Conservation (phyloP, 345 rosid genomes). For the Angophora floribunda region DNA sequence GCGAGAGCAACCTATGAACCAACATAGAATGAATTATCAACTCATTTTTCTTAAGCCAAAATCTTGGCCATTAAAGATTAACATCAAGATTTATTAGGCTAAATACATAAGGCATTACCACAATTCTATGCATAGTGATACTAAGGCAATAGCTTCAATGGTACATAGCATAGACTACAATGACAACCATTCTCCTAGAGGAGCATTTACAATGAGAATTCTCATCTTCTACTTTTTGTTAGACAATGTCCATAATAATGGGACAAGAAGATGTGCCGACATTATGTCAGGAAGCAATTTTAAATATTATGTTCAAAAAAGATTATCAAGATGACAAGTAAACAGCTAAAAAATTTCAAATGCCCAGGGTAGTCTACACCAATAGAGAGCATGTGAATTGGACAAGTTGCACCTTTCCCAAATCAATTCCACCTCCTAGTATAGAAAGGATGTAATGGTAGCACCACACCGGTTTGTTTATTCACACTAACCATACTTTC, state of each 20-base stretch:
- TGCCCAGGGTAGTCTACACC: neutral
- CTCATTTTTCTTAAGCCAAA: neutral
- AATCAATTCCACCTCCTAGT: neutral
- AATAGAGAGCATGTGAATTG: neutral
- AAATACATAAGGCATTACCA: neutral
- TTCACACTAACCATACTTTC: neutral
- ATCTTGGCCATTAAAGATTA: neutral
- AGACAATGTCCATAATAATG: neutral
- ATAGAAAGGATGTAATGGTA: neutral
- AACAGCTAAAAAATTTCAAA: neutral
- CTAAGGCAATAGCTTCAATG: neutral
- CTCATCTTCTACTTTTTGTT: neutral
- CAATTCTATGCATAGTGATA: neutral
- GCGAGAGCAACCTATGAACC: conserved; percentile 63
- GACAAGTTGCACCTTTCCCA: neutral
- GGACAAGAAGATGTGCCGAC: neutral
- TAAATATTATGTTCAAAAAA: neutral
- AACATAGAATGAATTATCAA: neutral
- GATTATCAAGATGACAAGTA: neutral
- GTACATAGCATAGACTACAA: neutral
- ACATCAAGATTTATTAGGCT: neutral
- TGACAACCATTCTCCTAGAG: neutral
- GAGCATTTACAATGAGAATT: neutral
- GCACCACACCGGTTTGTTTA: neutral
- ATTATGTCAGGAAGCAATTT: neutral